phyloP scores from a whole-genome alignment of 192 early-diverging fungal species.

The Rhizoclosmatium globosum region DNA sequence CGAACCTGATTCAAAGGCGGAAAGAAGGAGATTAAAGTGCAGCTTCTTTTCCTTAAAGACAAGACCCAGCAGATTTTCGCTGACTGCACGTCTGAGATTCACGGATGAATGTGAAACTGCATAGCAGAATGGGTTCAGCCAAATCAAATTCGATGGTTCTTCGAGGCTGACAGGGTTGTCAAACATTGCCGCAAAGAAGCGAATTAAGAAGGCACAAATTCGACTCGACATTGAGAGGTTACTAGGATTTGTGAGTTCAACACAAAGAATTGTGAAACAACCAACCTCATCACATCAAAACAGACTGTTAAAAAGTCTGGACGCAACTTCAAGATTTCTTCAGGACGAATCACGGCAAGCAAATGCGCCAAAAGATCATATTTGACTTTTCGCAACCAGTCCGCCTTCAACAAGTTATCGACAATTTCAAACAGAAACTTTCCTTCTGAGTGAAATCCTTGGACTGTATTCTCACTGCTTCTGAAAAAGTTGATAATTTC shows the following conservation, averaged over 20 bases:
- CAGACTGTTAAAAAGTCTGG: slow-evolving; percentile 70
- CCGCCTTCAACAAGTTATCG: slow-evolving; percentile 73
- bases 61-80: slow-evolving; percentile 59
- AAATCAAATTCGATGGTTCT: slow-evolving; percentile 51
- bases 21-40: slow-evolving; percentile 7
- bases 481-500: slow-evolving; percentile 63
- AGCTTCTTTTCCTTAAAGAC: slow-evolving; percentile 60
- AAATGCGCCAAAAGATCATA: slow-evolving; percentile 79
- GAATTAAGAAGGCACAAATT: slow-evolving; percentile 12
- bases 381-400: slow-evolving; percentile 83
- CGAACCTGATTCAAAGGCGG: slow-evolving; percentile 1
- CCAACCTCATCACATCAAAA: slow-evolving; percentile 63
- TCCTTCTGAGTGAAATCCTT: neutral
- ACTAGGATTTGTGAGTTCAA: slow-evolving; percentile 5
- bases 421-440: slow-evolving; percentile 66
- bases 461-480: neutral
- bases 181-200: slow-evolving; percentile 30
- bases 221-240: slow-evolving; percentile 23
- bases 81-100: slow-evolving; percentile 63
- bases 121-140: slow-evolving; percentile 63
- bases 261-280: neutral
- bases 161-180: slow-evolving; percentile 19
- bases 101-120: slow-evolving; percentile 48
- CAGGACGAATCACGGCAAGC: slow-evolving; percentile 59
- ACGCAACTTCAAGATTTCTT: slow-evolving; percentile 61